phyloP scores from a whole-genome alignment of 306 rosid species.

The Macrotyloma uniflorum region DNA sequence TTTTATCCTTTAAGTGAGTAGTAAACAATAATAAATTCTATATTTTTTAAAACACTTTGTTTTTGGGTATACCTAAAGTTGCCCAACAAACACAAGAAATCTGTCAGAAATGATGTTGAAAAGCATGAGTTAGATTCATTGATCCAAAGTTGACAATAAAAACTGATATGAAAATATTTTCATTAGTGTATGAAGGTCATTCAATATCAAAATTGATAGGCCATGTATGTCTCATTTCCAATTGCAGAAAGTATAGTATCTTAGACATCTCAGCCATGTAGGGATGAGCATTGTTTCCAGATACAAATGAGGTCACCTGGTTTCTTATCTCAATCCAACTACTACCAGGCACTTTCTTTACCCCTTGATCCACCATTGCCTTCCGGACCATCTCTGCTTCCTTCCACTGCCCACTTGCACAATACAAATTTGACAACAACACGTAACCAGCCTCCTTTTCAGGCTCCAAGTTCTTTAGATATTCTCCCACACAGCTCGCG shows the following conservation, averaged over 20 bases:
- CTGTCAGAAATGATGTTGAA: no score
- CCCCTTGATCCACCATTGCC: constrained; percentile 70
- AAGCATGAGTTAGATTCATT: neutral
- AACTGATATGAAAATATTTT: neutral
- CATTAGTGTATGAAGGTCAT: constrained; percentile 21
- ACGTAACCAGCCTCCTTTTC: constrained; percentile 68
- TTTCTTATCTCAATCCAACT: constrained; percentile 85
- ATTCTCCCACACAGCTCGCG: constrained; percentile 56
- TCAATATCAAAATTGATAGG: constrained; percentile 41
- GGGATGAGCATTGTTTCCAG: constrained; percentile 64
- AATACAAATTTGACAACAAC: constrained; percentile 70
- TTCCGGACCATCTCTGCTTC: constrained; percentile 77
- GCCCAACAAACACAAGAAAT: no score
- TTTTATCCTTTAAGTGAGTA: no score
- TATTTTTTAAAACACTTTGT: no score
- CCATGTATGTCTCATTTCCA: constrained; percentile 63
- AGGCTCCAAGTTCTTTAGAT: constrained; percentile 55
- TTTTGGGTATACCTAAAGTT: no score
- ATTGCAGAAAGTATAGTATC: constrained; percentile 52
- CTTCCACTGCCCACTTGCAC: constrained; percentile 73
- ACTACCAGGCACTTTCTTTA: constrained; percentile 84
- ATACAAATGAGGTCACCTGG: constrained; percentile 62
- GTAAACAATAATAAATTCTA: no score
- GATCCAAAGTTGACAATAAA: neutral
- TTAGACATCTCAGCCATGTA: constrained; percentile 39